Evolutionary conservation across 2,329 filamentous ascomycete species (phyloP).

Genomic region (Xylariaceae sp.): DNA sequence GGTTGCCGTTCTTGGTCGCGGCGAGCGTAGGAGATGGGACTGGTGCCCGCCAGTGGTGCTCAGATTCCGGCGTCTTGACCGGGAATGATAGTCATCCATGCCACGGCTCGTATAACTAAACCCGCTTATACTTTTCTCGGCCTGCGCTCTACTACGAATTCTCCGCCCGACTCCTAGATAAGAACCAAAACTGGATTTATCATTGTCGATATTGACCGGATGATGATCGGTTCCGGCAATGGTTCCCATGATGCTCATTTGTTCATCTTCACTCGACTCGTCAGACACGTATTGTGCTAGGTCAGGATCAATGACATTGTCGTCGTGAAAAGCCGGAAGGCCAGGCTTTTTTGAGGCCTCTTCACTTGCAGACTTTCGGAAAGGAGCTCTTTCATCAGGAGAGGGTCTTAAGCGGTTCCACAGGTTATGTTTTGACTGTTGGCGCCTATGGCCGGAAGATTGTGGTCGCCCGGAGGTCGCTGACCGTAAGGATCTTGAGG

Average conservation of each 20-base stretch:
- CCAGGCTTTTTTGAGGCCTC: slow-evolving; percentile 59
- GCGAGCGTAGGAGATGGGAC: slow-evolving; percentile 66
- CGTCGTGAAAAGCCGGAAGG: slow-evolving; percentile 90
- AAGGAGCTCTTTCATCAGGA: slow-evolving; percentile 78
- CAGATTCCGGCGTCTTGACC: slow-evolving; percentile 69
- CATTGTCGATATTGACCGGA: slow-evolving; percentile 64
- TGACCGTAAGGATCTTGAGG: slow-evolving; percentile 81
- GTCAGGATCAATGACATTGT: slow-evolving; percentile 97
- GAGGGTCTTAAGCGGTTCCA: slow-evolving; percentile 67
- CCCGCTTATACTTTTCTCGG: slow-evolving; percentile 69
- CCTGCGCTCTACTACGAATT: slow-evolving; percentile 59
- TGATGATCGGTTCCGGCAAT: slow-evolving; percentile 61
- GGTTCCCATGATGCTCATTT: slow-evolving; percentile 76
- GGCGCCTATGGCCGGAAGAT: slow-evolving; percentile 74
- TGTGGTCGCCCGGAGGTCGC: slow-evolving; percentile 63
- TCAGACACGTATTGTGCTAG: slow-evolving; percentile 94
- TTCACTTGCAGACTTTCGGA: slow-evolving; percentile 66
- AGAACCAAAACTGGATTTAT: slow-evolving; percentile 66
- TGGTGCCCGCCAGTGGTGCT: slow-evolving; percentile 76
- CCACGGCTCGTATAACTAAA: slow-evolving; percentile 66
- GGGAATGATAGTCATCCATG: slow-evolving; percentile 57
- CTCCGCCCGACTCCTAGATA: slow-evolving; percentile 70
- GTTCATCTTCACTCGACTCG: slow-evolving; percentile 87
- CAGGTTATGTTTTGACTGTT: slow-evolving; percentile 82
- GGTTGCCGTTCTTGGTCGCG: slow-evolving; percentile 54